phyloP scores from a whole-genome alignment of 2,329 filamentous ascomycete genomes.

The Monosporascus ibericus region DNA sequence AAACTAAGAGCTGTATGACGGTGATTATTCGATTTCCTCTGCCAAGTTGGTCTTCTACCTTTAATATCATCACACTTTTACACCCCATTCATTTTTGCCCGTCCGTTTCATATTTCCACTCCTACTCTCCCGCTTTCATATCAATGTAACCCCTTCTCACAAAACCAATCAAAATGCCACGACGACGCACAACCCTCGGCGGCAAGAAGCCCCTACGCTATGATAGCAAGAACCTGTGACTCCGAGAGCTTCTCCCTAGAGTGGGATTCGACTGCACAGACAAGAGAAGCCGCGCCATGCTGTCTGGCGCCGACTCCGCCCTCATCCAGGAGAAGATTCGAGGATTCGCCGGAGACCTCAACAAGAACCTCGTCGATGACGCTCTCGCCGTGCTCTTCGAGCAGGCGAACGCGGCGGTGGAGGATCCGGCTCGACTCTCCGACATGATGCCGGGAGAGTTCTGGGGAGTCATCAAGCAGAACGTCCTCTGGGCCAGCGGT shows the following conservation, averaged over 20 bases:
- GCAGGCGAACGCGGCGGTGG: not conserved
- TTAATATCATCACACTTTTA: too few relatives aligned
- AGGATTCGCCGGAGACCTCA: not conserved
- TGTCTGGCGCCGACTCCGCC: not conserved
- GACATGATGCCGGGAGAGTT: constrained; percentile 2
- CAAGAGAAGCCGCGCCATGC: constrained; percentile 1
- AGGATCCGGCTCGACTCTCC: not conserved
- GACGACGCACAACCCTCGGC: not conserved
- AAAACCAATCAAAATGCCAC: not conserved
- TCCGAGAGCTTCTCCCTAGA: constrained; percentile 1
- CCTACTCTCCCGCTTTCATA: not conserved
- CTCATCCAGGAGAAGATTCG: constrained; percentile 2
- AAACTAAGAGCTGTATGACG: too few relatives aligned
- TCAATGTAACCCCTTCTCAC: too few relatives aligned
- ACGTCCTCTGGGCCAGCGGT: not conserved
- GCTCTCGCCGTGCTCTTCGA: constrained; percentile 1
- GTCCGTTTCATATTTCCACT: not conserved
- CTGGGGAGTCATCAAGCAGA: constrained; percentile 2
- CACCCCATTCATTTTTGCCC: not conserved
- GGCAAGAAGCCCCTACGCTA: not conserved
- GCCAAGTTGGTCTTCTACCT: too few relatives aligned
- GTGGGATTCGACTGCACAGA: constrained; percentile 2
- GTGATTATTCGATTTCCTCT: too few relatives aligned
- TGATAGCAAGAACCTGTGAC: not conserved
- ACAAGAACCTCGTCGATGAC: constrained; percentile 2